These are phyloP conservation scores for Sporisorium sorghi DNA, from an alignment of 1,284 basidiomycete genomes.

Conservation along the genomic window DNA sequence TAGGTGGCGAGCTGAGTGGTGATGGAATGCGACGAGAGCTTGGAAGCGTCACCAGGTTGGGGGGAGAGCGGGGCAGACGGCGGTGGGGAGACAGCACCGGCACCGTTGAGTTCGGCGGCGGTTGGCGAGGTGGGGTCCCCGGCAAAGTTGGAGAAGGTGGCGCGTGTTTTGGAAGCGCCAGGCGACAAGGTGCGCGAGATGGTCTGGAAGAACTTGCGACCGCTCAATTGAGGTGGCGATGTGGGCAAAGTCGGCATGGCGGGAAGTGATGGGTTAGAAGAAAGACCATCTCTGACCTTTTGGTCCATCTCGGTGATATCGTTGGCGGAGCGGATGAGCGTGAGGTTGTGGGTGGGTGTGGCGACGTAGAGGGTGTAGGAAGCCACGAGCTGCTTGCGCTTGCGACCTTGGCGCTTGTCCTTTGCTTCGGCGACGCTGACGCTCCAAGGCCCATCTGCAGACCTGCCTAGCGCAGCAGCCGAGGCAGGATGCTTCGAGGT, in stretches of 20 bases:
- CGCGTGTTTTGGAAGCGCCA: slow-evolving; percentile 28
- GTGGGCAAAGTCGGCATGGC: slow-evolving; percentile 38
- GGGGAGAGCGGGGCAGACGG: slow-evolving; percentile 48
- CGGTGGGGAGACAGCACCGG: slow-evolving; percentile 29
- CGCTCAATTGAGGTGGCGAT: slow-evolving; percentile 28
- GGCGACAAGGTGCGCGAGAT: slow-evolving; percentile 60
- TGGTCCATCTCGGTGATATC: slow-evolving; percentile 82
- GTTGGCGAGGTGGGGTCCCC: slow-evolving; percentile 35
- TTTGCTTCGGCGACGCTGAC: slow-evolving; percentile 77
- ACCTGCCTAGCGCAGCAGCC: slow-evolving; percentile 15
- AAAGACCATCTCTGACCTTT: slow-evolving; percentile 73
- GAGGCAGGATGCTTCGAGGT: slow-evolving; percentile 70
- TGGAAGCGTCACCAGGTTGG: slow-evolving; percentile 16
- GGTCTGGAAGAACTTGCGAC: slow-evolving; percentile 57
- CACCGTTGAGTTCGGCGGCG: slow-evolving; percentile 5
- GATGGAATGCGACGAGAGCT: slow-evolving; percentile 39
- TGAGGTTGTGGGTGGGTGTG: slow-evolving; percentile 88
- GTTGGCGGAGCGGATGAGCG: slow-evolving; percentile 79
- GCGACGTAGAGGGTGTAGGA: slow-evolving; percentile 68
- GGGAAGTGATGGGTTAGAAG: slow-evolving; percentile 26
- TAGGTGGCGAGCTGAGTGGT: slow-evolving; percentile 77
- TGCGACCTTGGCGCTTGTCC: slow-evolving; percentile 46
- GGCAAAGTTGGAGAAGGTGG: slow-evolving; percentile 34
- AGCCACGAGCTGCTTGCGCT: slow-evolving; percentile 60
- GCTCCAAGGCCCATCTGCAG: slow-evolving; percentile 77